phyloP scores from a whole-genome alignment of 768 basidiomycete genomes.

The Kwoniella pini region DNA sequence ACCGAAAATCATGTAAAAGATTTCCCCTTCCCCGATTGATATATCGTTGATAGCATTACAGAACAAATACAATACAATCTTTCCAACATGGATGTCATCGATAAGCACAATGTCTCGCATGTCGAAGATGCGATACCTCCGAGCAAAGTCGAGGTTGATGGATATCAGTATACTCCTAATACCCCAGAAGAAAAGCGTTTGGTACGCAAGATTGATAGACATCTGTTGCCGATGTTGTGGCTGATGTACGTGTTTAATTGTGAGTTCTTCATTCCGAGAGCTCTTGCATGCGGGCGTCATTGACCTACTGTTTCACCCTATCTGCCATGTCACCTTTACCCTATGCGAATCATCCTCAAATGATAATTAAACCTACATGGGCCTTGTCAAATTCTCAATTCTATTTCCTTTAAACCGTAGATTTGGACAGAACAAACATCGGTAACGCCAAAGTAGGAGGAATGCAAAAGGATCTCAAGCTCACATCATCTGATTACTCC shows the following conservation, averaged over 20 bases:
- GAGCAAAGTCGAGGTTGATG: not conserved
- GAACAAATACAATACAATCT: not conserved
- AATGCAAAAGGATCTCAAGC: constrained; percentile 44
- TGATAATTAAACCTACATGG: too few species aligned
- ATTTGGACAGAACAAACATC: constrained; percentile 47
- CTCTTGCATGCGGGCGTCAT: too few species aligned
- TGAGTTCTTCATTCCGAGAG: too few species aligned
- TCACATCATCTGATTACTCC: constrained; percentile 52
- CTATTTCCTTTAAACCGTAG: too few species aligned
- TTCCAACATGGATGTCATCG: not conserved
- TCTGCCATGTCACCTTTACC: too few species aligned
- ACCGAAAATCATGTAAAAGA: too few species aligned
- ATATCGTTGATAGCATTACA: too few species aligned
- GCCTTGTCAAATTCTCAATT: too few species aligned
- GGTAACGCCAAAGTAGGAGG: constrained; percentile 52
- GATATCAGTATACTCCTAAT: constrained; percentile 33
- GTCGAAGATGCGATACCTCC: constrained; percentile 1
- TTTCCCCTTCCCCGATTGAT: too few species aligned
- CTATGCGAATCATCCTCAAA: too few species aligned
- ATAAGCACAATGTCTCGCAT: constrained; percentile 15
- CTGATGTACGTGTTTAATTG: constrained; percentile 44
- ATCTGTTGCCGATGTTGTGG: constrained; percentile 48
- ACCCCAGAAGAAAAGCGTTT: constrained; percentile 45
- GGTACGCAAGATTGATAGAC: constrained; percentile 48
- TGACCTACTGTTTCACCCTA: too few species aligned